phyloP scores from a whole-genome alignment of 768 basidiomycete genomes.

The Imleria badia region DNA sequence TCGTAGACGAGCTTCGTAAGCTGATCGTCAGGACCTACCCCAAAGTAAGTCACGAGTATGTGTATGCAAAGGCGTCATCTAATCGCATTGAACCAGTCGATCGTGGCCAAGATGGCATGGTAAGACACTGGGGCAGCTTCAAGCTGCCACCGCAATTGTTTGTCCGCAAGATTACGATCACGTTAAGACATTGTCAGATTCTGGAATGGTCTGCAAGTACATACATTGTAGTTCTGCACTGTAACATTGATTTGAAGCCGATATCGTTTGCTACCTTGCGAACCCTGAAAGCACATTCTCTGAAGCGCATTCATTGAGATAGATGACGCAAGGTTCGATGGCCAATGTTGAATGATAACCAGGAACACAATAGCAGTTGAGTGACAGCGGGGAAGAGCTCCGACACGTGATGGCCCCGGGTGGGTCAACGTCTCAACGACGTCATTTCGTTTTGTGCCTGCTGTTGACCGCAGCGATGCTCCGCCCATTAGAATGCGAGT shows the following conservation, averaged over 20 bases:
- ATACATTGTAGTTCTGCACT: neutral
- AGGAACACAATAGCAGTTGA: neutral
- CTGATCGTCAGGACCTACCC: constrained; percentile 44
- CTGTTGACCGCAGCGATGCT: neutral
- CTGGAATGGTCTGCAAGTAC: neutral
- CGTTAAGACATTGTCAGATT: neutral
- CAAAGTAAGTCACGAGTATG: constrained; percentile 29
- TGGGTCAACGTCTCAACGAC: neutral
- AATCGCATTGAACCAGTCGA: constrained; percentile 24
- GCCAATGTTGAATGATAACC: no score
- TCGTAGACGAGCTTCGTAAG: constrained; percentile 46
- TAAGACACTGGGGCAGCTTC: constrained; percentile 10
- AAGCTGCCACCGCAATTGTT: neutral
- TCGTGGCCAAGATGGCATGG: constrained; percentile 41
- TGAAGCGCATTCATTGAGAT: neutral
- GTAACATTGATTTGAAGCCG: neutral
- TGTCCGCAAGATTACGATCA: neutral
- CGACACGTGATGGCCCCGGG: no score
- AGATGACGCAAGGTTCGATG: neutral
- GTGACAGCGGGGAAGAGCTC: neutral
- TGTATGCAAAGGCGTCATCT: constrained; percentile 3
- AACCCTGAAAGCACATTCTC: neutral
- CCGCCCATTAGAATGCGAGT: neutral
- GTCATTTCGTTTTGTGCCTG: neutral
- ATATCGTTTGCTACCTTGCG: neutral